Evolutionary conservation across 2,329 filamentous ascomycete genomes (phyloP).

Genomic region (Ascosphaera acerosa): DNA sequence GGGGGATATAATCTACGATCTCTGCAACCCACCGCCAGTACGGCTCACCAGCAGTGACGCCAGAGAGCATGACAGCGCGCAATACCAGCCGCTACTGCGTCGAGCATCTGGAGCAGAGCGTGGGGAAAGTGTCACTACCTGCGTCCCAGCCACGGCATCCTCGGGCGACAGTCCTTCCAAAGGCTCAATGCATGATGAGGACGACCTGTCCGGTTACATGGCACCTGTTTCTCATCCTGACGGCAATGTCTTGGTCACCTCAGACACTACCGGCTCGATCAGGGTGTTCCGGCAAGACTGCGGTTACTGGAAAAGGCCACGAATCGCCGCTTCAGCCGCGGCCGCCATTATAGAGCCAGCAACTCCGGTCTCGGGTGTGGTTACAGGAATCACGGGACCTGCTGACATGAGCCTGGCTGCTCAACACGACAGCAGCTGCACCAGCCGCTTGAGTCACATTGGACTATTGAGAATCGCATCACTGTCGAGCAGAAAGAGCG

Average conservation of each 20-base stretch:
- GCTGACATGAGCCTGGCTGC: background rate
- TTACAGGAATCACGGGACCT: background rate
- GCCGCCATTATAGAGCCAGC: background rate
- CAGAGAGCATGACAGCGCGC: slow-evolving; percentile 39
- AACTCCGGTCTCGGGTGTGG: background rate
- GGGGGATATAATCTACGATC: slow-evolving; percentile 79
- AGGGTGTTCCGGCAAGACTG: slow-evolving; percentile 94
- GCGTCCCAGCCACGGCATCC: slow-evolving; percentile 1
- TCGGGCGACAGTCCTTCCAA: slow-evolving; percentile 6
- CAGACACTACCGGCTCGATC: slow-evolving; percentile 67
- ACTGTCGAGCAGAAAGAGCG: slow-evolving; percentile 27
- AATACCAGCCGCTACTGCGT: slow-evolving; percentile 5
- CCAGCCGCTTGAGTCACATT: too few species aligned
- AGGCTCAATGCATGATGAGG: slow-evolving; percentile 22
- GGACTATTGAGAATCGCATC: slow-evolving; percentile 48
- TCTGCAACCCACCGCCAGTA: slow-evolving; percentile 86
- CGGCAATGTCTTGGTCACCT: slow-evolving; percentile 80
- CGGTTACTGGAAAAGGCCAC: slow-evolving; percentile 44
- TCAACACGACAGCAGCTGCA: too few species aligned
- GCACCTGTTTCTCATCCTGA: slow-evolving; percentile 48
- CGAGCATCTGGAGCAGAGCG: slow-evolving; percentile 3
- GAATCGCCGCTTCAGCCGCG: background rate
- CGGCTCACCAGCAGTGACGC: slow-evolving; percentile 30
- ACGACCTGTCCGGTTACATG: slow-evolving; percentile 53
- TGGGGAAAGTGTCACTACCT: slow-evolving; percentile 1